Conservation (phyloP, 768 basidiomycete genomes). For the Mycena belliarum region DNA sequence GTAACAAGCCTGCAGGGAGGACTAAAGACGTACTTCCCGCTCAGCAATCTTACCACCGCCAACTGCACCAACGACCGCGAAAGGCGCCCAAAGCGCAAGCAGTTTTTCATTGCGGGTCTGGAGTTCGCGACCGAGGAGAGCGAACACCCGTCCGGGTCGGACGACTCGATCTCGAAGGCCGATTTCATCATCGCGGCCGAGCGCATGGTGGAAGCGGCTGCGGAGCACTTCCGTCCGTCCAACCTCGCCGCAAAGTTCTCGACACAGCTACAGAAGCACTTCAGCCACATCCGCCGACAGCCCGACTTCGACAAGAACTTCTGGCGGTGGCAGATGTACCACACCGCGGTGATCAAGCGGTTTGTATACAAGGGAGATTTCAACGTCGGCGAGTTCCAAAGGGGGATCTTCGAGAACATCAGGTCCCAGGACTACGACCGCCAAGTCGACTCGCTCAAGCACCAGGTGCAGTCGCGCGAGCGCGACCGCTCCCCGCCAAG, state of each 20-base stretch:
- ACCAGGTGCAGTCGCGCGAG: background rate
- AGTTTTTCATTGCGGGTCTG: background rate
- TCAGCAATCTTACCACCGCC: background rate
- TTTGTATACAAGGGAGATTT: background rate
- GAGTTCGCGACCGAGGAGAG: background rate
- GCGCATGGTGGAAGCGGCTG: background rate
- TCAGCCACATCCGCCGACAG: background rate
- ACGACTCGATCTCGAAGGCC: background rate
- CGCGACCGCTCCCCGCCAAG: background rate
- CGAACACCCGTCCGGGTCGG: background rate
- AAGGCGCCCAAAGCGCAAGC: background rate
- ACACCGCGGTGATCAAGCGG: background rate
- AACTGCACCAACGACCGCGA: background rate
- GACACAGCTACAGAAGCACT: background rate
- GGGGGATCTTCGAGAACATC: background rate
- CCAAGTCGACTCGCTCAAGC: background rate
- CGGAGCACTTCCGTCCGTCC: background rate
- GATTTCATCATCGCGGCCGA: background rate
- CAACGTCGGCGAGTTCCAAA: background rate
- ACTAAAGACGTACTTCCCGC: background rate
- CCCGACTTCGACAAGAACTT: background rate
- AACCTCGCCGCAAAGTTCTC: background rate
- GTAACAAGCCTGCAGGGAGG: background rate
- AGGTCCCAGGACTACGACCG: background rate
- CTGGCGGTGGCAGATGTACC: background rate